Base-by-base conservation (phyloP, 768 basidiomycete genomes). In the Auriscalpium vulgare region DNA sequence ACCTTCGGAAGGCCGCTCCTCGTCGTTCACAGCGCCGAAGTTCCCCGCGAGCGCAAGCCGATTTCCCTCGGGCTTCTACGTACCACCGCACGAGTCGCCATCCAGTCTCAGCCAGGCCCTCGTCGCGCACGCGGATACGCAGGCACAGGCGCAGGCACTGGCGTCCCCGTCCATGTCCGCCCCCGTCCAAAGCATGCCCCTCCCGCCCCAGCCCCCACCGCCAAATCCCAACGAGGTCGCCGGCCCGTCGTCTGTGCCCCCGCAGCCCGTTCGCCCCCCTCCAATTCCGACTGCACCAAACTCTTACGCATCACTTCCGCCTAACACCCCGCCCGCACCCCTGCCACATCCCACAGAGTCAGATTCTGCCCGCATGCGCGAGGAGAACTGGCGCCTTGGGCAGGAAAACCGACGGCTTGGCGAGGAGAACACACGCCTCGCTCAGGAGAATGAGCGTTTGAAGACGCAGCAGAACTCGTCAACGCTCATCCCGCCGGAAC, bases 401-500 rank as follows among this genome's bases (percentile, higher is more conserved):
- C 59, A 58, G 19, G 61, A 60, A 54, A 62, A 61, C 46, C 44
- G 54, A 51, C 61, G 61, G n/a, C 61, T 62, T 14, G 43, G 45
- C 19, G 51, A 48, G 10, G 61, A 62, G 51, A 62, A 62, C 47
- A 34, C 29, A 16, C 61, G 61, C 14, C 56, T 62, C 17, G 35
- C 45, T 11, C 53, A 57, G 51, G 61, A 62, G 47, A 61, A 61
- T 48, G 49, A 55, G 11, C 55, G 48, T 14, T 59, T 62, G n/a
- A 53, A 52, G 34, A 43, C 53, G 13, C 55, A 55, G 52, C n/a
- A 37, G 11, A 44, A 29, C 8, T 16, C 35, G 19, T 16, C 52
- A 17, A n/a, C 17, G 11, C 54, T 53, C 44, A 56, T 51, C 29
- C 53, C 59, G 17, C 61, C 59, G 2, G 53, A 59, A 14, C 59